Evolutionary conservation across 2,329 filamentous ascomycete species (phyloP), one percentile per base, ranked within the genome.

Genomic region (Biscogniauxia sp.): DNA sequence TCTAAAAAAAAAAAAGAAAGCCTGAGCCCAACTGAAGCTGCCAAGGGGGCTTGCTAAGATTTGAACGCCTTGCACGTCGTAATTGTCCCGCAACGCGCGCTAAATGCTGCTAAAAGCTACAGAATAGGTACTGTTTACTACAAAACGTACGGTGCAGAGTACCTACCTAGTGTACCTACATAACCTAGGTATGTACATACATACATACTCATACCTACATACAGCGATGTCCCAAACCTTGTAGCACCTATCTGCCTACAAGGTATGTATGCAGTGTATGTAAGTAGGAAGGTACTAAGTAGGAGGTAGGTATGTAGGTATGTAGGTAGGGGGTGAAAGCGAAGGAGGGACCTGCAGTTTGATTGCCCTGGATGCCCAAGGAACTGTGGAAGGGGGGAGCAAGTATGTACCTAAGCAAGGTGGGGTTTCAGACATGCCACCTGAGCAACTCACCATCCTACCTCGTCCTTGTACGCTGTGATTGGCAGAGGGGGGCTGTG

Each of bases 341-440:
- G 37, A n/a, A n/a, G 37, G 37, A 45, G 17, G 37, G 37, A 45
- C 37, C 37, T 45, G 37, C 37, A 45, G 37, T 45, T 45, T 45
- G 37, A 45, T 45, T 45, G 37, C 37, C 37, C 51, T 53, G 20
- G 26, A 5, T 53, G 52, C 52, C 52, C 52, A 32, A 54, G 32
- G 25, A 32, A 19, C 52, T 11, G 23, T 23, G 23, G 23, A 17
- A 54, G 17, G 26, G 52, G 52, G 52, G 20, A 41, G 50, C 19
- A 51, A 51, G 50, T 23, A 45, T 0, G n/a, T 11, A 54, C 25
- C 52, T 54, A 32, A 52, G 52, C 25, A 19, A 41, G 53, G 53
- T 55, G 53, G 53, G 53, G 53, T 55, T 55, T 55, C 53, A 55
- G 53, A 55, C 37, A 20, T 49, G 17, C 52, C 52, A 32, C 26